Percentiles rank a stretch among this genome's conserved stretches.
Conservation (phyloP, 805 yeast species). For the Ogataea trehalophila region DNA sequence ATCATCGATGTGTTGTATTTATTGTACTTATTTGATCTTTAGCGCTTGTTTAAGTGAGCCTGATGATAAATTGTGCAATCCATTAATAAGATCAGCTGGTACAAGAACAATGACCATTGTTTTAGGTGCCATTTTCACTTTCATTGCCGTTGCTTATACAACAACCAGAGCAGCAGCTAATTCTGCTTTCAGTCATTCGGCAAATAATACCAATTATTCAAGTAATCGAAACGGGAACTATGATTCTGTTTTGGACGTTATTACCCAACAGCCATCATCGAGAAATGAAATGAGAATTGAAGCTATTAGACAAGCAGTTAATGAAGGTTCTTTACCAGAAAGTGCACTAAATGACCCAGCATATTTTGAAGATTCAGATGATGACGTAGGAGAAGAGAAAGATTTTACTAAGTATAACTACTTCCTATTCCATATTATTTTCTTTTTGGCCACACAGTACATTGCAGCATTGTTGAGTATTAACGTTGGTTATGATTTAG, state of each 20-base stretch:
- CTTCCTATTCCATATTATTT: conserved; percentile 82
- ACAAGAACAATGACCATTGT: conserved; percentile 86
- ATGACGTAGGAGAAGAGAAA: conserved; percentile 54
- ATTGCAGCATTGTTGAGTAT: conserved; percentile 90
- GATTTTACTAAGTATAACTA: conserved; percentile 74
- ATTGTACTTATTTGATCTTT: conserved; percentile 86
- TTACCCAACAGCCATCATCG: conserved; percentile 44
- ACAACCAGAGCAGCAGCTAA: conserved; percentile 95
- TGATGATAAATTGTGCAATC: conserved; percentile 89
- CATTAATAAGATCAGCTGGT: conserved; percentile 81
- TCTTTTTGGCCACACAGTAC: conserved; percentile 94
- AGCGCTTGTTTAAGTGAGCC: conserved; percentile 96
- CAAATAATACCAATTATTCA: conserved; percentile 9
- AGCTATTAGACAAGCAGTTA: conserved; percentile 92
- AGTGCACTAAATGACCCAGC: conserved; percentile 76
- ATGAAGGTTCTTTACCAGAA: conserved; percentile 90
- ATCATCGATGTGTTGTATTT: conserved; percentile 89
- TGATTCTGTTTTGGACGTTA: conserved; percentile 38
- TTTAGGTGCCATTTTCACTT: conserved; percentile 89
- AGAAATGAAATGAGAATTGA: conserved; percentile 76
- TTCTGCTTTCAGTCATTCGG: conserved; percentile 49
- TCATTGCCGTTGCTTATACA: conserved; percentile 92
- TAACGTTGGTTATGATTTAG: conserved; percentile 81
- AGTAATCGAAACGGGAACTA: conserved; percentile 28
- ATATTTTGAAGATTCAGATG: conserved; percentile 47